phyloP scores from a whole-genome alignment of 768 basidiomycete genomes.

The Tricholoma furcatifolium region DNA sequence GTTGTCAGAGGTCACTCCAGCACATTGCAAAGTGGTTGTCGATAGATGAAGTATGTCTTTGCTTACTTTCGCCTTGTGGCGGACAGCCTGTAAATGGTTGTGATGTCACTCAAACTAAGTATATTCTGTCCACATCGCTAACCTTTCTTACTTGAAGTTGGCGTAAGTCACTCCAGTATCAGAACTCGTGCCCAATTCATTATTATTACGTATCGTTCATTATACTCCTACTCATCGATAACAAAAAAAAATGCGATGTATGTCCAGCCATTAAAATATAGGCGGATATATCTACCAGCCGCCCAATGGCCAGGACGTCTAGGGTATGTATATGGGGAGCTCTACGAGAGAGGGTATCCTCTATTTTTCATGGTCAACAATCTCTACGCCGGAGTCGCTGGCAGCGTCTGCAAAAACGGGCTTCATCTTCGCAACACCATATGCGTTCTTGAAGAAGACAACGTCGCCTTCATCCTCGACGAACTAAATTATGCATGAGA shows the following conservation, averaged over 20 bases:
- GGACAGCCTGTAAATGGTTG: too few relatives aligned
- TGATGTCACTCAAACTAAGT: too few relatives aligned
- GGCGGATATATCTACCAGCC: neutral
- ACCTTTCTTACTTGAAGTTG: too few relatives aligned
- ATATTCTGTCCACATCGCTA: too few relatives aligned
- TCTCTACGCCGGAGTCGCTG: slow-evolving; percentile 54
- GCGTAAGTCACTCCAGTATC: neutral
- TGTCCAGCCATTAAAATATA: neutral
- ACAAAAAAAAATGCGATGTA: slow-evolving; percentile 2
- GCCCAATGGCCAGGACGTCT: slow-evolving; percentile 6
- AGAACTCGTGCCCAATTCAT: neutral
- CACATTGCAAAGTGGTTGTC: too few relatives aligned
- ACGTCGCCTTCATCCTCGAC: slow-evolving; percentile 94
- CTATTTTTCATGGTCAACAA: slow-evolving; percentile 41
- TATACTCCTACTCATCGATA: neutral
- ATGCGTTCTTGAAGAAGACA: slow-evolving; percentile 87
- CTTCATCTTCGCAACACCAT: slow-evolving; percentile 71
- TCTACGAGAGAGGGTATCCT: slow-evolving; percentile 8
- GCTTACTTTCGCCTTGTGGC: too few relatives aligned
- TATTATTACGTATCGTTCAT: neutral
- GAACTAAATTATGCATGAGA: slow-evolving; percentile 43
- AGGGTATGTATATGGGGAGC: slow-evolving; percentile 7
- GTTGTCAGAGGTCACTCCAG: too few relatives aligned
- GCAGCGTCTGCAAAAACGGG: slow-evolving; percentile 64
- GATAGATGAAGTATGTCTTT: too few relatives aligned